These are phyloP conservation scores for Peterozyma toletana DNA, from an alignment of 805 yeast genomes.

Conservation along the genomic window DNA sequence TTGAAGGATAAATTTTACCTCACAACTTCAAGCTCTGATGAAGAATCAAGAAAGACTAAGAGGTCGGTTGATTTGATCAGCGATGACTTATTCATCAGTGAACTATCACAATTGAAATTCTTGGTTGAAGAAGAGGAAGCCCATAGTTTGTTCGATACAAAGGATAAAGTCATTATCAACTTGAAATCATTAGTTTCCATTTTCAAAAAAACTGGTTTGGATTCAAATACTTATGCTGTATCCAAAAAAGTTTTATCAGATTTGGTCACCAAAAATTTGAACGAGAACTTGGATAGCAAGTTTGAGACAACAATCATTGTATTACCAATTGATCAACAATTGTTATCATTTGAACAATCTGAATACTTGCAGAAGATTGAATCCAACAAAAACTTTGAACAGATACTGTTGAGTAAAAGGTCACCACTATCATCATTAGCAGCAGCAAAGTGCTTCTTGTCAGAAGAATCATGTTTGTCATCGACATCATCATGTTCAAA, in stretches of 20 bases:
- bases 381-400: background rate
- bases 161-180: slow-evolving; percentile 27
- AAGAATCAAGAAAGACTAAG: slow-evolving; percentile 10
- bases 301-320: slow-evolving; percentile 25
- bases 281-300: slow-evolving; percentile 10
- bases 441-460: slow-evolving; percentile 23
- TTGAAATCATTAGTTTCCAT: slow-evolving; percentile 35
- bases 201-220: slow-evolving; percentile 33
- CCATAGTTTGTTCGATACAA: slow-evolving; percentile 10
- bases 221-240: slow-evolving; percentile 32
- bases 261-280: slow-evolving; percentile 16
- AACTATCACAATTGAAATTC: slow-evolving; percentile 39
- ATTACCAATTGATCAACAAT: slow-evolving; percentile 21
- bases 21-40: slow-evolving; percentile 5
- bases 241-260: slow-evolving; percentile 28
- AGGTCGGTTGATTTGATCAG: slow-evolving; percentile 26
- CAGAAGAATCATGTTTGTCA: slow-evolving; percentile 39
- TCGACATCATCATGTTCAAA: slow-evolving; percentile 41
- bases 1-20: slow-evolving; percentile 18
- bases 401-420: background rate
- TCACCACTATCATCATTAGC: background rate
- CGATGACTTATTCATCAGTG: slow-evolving; percentile 41
- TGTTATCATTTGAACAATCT: slow-evolving; percentile 11
- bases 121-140: slow-evolving; percentile 20
- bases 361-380: slow-evolving; percentile 8